Percentiles rank a stretch among this genome's conserved stretches.
Conservation (phyloP, 2,329 filamentous ascomycete species). For the Dryadomyces quercus-mongolicae region DNA sequence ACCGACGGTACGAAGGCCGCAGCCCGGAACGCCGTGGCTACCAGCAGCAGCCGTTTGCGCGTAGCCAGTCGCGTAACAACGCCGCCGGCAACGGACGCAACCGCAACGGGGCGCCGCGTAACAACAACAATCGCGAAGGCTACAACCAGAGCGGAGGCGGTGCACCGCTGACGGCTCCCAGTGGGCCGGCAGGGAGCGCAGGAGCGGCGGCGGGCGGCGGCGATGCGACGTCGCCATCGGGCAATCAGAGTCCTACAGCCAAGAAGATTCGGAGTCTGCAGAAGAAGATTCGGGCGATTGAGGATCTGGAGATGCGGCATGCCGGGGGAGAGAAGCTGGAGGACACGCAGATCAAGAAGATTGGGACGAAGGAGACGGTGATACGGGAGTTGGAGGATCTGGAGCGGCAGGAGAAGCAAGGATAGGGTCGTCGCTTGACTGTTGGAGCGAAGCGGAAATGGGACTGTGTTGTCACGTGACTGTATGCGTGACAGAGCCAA, state of each 20-base stretch:
- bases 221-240: slow-evolving; percentile 26
- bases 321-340: slow-evolving; percentile 93
- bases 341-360: slow-evolving; percentile 98
- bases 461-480: too few relatives aligned
- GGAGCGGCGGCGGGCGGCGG: slow-evolving; percentile 15
- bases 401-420: slow-evolving; percentile 21
- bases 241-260: slow-evolving; percentile 55
- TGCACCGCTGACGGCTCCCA: slow-evolving; percentile 16
- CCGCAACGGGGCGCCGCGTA: slow-evolving; percentile 38
- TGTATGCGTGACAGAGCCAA: too few relatives aligned
- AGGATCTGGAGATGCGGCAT: slow-evolving; percentile 93
- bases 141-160: slow-evolving; percentile 11
- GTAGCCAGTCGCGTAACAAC: slow-evolving; percentile 41
- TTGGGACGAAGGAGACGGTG: slow-evolving; percentile 74
- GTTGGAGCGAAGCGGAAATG: not conserved
- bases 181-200: slow-evolving; percentile 27
- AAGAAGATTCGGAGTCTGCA: slow-evolving; percentile 90
- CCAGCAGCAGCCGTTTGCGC: slow-evolving; percentile 13
- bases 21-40: slow-evolving; percentile 53
- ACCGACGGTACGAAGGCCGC: slow-evolving; percentile 30
- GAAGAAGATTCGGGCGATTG: slow-evolving; percentile 96
- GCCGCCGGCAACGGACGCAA: slow-evolving; percentile 32
- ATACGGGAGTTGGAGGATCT: slow-evolving; percentile 67
- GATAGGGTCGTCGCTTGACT: not conserved
- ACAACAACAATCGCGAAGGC: slow-evolving; percentile 15